A percentile compares a stretch with the other conserved stretches of the same genome.
Evolutionary conservation across 495 filamentous ascomycete species (phyloP).

Genomic region (Neurospora intermedia): DNA sequence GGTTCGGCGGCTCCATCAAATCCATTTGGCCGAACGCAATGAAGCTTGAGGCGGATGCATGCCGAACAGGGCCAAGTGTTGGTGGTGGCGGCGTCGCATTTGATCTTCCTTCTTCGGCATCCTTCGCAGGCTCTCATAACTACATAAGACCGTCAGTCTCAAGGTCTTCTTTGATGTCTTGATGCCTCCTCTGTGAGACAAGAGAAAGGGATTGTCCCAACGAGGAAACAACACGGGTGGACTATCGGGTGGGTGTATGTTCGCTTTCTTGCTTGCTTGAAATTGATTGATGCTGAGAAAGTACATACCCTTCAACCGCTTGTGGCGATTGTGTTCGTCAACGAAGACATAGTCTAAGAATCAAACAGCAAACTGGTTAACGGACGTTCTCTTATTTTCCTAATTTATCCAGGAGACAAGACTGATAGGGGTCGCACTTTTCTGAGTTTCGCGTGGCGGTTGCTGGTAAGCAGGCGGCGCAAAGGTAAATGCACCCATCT

Average conservation of each 20-base stretch:
- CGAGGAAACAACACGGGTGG: not conserved
- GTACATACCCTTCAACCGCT: conserved; percentile 79
- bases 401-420: not conserved
- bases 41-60: conserved; percentile 82
- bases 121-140: conserved; percentile 99
- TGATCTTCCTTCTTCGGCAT: conserved; percentile 82
- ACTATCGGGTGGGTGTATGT: not conserved
- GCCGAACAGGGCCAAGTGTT: conserved; percentile 98
- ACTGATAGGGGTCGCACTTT: conserved; percentile 39
- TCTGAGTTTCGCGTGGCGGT: conserved; percentile 53
- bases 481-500: conserved; percentile 50
- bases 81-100: conserved; percentile 95
- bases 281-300: not conserved
- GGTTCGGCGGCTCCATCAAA: conserved; percentile 60
- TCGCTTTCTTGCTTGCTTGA: not conserved
- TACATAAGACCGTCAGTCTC: conserved; percentile 29
- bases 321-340: conserved; percentile 97
- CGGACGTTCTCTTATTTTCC: not conserved
- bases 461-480: conserved; percentile 44
- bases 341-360: conserved; percentile 93
- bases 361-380: conserved; percentile 4
- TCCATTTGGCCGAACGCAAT: conserved; percentile 85
- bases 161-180: not conserved
- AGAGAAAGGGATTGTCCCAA: not conserved
- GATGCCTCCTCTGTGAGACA: not conserved